Percentiles rank a stretch among this genome's conserved stretches.
Evolutionary conservation across 805 yeast genomes (phyloP).

Genomic region (Brettanomyces nanus): DNA sequence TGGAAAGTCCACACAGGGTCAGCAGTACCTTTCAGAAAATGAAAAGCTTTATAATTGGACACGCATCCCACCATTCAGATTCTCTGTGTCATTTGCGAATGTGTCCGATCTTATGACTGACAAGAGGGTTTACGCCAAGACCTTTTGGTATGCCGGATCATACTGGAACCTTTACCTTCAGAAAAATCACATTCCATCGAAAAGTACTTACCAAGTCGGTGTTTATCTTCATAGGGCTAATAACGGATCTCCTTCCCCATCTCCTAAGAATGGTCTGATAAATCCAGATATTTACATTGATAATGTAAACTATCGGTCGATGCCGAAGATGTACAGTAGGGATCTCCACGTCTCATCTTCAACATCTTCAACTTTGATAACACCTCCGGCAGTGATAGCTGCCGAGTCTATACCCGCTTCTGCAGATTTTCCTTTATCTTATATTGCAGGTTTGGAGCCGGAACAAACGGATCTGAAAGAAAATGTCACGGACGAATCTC

Average conservation of each 20-base stretch:
- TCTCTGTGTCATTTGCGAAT: conserved; percentile 43
- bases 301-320: conserved; percentile 18
- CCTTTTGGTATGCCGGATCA: conserved; percentile 56
- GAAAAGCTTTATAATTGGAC: conserved; percentile 29
- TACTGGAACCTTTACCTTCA: conserved; percentile 51
- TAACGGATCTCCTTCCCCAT: conserved; percentile 19
- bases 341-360: background rate
- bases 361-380: conserved; percentile 1
- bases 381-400: background rate
- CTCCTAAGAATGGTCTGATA: conserved; percentile 27
- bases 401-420: background rate
- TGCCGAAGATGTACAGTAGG: conserved; percentile 14
- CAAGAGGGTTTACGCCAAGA: conserved; percentile 41
- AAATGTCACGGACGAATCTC: conserved; percentile 19
- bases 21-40: conserved; percentile 6
- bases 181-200: conserved; percentile 31
- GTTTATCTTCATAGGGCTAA: conserved; percentile 47
- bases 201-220: conserved; percentile 42
- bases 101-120: conserved; percentile 36
- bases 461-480: conserved; percentile 3
- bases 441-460: background rate
- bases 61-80: conserved; percentile 44
- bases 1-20: conserved; percentile 21
- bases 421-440: background rate
- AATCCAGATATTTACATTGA: conserved; percentile 30